Percentiles rank a stretch among this genome's conserved stretches.
phyloP scores from a whole-genome alignment of 2,329 filamentous ascomycete species.

The Salinomyces thailandicus region DNA sequence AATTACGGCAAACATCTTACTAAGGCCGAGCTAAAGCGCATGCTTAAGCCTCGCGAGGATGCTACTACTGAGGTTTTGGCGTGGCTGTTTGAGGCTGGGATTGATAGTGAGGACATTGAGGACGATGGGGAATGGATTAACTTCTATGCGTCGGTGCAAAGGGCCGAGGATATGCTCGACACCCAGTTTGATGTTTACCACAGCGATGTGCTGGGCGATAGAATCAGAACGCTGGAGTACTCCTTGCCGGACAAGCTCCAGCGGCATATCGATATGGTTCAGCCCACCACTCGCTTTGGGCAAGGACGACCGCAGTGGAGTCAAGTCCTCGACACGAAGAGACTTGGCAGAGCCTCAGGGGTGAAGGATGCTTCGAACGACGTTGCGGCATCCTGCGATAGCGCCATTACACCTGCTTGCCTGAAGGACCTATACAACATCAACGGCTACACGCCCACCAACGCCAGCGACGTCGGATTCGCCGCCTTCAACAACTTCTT shows the following conservation, averaged over 20 bases:
- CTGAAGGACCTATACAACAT: slow-evolving; percentile 42
- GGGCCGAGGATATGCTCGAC: slow-evolving; percentile 30
- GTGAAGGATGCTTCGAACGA: slow-evolving; percentile 3
- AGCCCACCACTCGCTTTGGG: slow-evolving; percentile 34
- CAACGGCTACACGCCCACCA: slow-evolving; percentile 34
- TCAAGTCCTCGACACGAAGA: slow-evolving; percentile 18
- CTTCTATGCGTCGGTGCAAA: slow-evolving; percentile 29
- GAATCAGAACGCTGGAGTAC: slow-evolving; percentile 30
- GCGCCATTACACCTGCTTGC: slow-evolving; percentile 30
- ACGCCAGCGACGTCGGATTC: slow-evolving; percentile 36
- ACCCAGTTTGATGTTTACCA: slow-evolving; percentile 32
- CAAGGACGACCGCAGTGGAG: too few relatives aligned
- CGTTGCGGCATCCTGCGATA: slow-evolving; percentile 6
- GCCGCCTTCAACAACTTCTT: slow-evolving; percentile 44
- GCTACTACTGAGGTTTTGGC: too few relatives aligned
- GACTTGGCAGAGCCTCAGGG: slow-evolving; percentile 1
- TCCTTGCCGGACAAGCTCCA: slow-evolving; percentile 19
- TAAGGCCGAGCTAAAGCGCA: too few relatives aligned
- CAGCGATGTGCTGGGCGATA: slow-evolving; percentile 25
- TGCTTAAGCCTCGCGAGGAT: too few relatives aligned
- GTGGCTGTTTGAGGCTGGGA: too few relatives aligned
- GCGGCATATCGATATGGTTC: slow-evolving; percentile 19
- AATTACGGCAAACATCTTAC: too few relatives aligned
- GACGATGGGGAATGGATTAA: slow-evolving; percentile 26
- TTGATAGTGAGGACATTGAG: slow-evolving; percentile 25